Conservation (phyloP, 805 yeast species). For the Limtongia smithiae region DNA sequence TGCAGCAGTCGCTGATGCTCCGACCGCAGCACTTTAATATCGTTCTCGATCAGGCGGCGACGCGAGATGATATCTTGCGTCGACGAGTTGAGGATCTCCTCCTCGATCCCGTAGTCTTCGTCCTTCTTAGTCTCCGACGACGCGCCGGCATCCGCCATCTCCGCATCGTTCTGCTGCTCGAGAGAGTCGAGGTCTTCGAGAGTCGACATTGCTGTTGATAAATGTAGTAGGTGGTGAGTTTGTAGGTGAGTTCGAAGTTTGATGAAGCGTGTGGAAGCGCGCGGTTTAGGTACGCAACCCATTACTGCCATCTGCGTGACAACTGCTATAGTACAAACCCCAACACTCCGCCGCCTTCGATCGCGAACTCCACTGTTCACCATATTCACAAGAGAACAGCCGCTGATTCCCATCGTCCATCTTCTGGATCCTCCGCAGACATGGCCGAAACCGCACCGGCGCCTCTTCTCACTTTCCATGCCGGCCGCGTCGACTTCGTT, state of each 20-base stretch:
- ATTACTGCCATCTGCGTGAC: background rate
- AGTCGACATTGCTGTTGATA: constrained; percentile 67
- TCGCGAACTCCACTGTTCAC: too few relatives aligned
- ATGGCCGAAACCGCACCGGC: constrained; percentile 13
- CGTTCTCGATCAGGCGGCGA: constrained; percentile 85
- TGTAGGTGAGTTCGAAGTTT: too few relatives aligned
- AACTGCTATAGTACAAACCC: too few relatives aligned
- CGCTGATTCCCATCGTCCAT: background rate
- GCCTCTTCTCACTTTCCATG: constrained; percentile 52
- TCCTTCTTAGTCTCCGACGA: constrained; percentile 26
- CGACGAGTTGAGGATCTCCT: constrained; percentile 73
- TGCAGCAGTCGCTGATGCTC: constrained; percentile 87
- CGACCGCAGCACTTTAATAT: constrained; percentile 89
- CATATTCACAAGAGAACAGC: background rate
- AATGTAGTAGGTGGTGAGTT: too few relatives aligned
- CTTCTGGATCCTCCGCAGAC: background rate
- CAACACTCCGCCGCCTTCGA: too few relatives aligned
- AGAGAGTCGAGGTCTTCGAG: constrained; percentile 72
- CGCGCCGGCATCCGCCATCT: constrained; percentile 45
- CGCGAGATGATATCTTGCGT: constrained; percentile 82
- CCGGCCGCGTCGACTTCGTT: constrained; percentile 70
- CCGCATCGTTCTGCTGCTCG: constrained; percentile 36
- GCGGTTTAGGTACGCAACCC: too few relatives aligned
- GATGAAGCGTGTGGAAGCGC: too few relatives aligned
- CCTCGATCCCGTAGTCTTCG: constrained; percentile 62